Conservation (phyloP, 148 eudicot species). For the Hydrangea macrophylla region DNA sequence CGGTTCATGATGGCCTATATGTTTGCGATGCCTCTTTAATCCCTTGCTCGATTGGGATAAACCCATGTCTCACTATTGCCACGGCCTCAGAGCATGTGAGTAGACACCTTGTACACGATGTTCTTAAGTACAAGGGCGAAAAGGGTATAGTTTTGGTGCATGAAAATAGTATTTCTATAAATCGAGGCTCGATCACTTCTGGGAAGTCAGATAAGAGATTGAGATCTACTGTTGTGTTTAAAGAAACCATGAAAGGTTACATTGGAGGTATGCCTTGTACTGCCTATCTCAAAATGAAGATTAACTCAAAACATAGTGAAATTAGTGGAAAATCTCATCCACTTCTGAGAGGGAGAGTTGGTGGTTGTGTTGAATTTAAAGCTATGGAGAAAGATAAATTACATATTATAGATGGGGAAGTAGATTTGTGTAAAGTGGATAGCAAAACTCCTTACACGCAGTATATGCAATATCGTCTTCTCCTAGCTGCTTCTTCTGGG, state of each 20-base stretch:
- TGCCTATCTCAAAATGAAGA: conserved; percentile 30
- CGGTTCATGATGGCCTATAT: conserved; percentile 28
- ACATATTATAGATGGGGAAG: conserved; percentile 32
- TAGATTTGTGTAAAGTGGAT: conserved; percentile 32
- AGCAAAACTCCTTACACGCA: conserved; percentile 34
- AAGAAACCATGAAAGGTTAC: conserved; percentile 35
- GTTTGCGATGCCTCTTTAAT: conserved; percentile 39
- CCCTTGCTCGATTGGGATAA: conserved; percentile 35
- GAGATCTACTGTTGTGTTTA: neutral
- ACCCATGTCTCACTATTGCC: conserved; percentile 33
- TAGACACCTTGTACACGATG: conserved; percentile 24
- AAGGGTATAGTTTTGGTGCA: neutral
- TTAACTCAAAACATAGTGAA: conserved; percentile 5
- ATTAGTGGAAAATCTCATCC: conserved; percentile 6
- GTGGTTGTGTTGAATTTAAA: conserved; percentile 23
- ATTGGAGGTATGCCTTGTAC: conserved; percentile 31
- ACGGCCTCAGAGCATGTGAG: conserved; percentile 31
- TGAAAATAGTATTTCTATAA: neutral
- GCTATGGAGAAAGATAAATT: conserved; percentile 28
- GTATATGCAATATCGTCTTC: conserved; percentile 29
- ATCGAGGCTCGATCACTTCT: neutral
- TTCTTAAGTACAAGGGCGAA: conserved; percentile 13
- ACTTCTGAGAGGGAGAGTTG: conserved; percentile 29
- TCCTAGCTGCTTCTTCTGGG: conserved; percentile 39
- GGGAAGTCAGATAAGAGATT: neutral